Conservation (phyloP, 176 grass and related monocot species). For the Elaeis guineensis region DNA sequence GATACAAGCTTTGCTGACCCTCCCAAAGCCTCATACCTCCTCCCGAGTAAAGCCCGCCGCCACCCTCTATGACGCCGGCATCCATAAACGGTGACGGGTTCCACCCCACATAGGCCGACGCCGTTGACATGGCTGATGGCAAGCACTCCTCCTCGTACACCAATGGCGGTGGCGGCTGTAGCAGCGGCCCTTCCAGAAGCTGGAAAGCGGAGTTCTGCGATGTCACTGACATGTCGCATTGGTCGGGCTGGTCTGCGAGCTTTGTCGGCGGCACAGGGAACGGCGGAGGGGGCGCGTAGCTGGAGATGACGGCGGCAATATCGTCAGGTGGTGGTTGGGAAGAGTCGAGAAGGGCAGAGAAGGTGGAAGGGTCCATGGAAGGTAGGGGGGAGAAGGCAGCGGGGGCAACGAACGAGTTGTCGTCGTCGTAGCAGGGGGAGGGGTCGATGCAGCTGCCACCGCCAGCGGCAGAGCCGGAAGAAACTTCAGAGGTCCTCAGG, state of each 20-base stretch:
- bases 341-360: slow-evolving; percentile 48
- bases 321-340: slow-evolving; percentile 17
- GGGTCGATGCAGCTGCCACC: background rate
- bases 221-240: slow-evolving; percentile 33
- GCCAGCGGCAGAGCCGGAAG: too few relatives aligned
- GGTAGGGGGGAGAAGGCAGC: slow-evolving; percentile 45
- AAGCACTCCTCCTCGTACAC: slow-evolving; percentile 1
- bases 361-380: slow-evolving; percentile 42
- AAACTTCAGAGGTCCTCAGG: slow-evolving; percentile 2
- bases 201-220: slow-evolving; percentile 17
- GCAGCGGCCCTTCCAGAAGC: slow-evolving; percentile 28
- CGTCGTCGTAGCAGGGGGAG: slow-evolving; percentile 28
- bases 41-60: slow-evolving; percentile 36
- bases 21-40: slow-evolving; percentile 18
- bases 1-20: too few relatives aligned
- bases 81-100: slow-evolving; percentile 13
- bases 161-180: slow-evolving; percentile 14
- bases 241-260: slow-evolving; percentile 19
- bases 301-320: background rate
- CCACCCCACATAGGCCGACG: slow-evolving; percentile 31
- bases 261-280: slow-evolving; percentile 25
- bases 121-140: too few relatives aligned
- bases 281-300: background rate
- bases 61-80: slow-evolving; percentile 34
- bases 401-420: background rate